A percentile compares a stretch with the other conserved stretches of the same genome.
Evolutionary conservation across 2,329 filamentous ascomycete genomes (phyloP).

Genomic region (Alternaria sp.): DNA sequence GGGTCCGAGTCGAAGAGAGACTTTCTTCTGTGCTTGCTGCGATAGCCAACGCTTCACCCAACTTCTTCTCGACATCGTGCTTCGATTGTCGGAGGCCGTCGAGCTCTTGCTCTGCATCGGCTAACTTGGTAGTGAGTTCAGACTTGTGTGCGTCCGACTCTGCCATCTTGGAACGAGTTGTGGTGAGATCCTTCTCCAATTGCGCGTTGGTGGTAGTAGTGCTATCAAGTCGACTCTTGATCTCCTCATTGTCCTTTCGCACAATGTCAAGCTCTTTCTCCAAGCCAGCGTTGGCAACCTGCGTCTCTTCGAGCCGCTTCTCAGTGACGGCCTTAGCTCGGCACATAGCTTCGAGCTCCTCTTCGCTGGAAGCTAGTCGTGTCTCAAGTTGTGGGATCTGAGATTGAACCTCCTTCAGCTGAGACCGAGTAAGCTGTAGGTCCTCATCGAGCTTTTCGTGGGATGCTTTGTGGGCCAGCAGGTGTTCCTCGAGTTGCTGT

Average conservation of each 20-base stretch:
- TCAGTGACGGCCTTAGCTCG: slow-evolving; percentile 21
- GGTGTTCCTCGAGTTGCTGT: slow-evolving; percentile 21
- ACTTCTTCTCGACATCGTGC: slow-evolving; percentile 12
- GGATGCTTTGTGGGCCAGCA: slow-evolving; percentile 20
- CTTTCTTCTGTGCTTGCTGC: slow-evolving; percentile 11
- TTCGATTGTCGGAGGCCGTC: slow-evolving; percentile 21
- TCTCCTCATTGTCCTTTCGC: slow-evolving; percentile 12
- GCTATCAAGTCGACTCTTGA: slow-evolving; percentile 16
- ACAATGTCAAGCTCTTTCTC: slow-evolving; percentile 26
- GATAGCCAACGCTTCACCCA: slow-evolving; percentile 5
- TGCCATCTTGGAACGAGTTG: slow-evolving; percentile 15
- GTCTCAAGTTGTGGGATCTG: slow-evolving; percentile 13
- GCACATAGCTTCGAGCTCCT: slow-evolving; percentile 25
- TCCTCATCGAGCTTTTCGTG: slow-evolving; percentile 22
- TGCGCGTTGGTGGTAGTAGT: slow-evolving; percentile 11
- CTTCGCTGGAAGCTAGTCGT: slow-evolving; percentile 18
- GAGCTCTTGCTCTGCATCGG: slow-evolving; percentile 15
- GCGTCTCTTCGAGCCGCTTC: slow-evolving; percentile 20
- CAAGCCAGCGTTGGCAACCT: slow-evolving; percentile 19
- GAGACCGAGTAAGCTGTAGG: slow-evolving; percentile 20
- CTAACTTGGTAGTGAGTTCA: slow-evolving; percentile 17
- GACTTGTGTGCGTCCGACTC: slow-evolving; percentile 20
- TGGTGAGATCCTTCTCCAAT: slow-evolving; percentile 26
- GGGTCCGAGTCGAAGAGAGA: slow-evolving; percentile 12
- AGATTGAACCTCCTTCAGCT: slow-evolving; percentile 14